A percentile compares a stretch with the other conserved stretches of the same genome.
phyloP scores from a whole-genome alignment of 306 rosid species.

The Glycyrrhiza uralensis region DNA sequence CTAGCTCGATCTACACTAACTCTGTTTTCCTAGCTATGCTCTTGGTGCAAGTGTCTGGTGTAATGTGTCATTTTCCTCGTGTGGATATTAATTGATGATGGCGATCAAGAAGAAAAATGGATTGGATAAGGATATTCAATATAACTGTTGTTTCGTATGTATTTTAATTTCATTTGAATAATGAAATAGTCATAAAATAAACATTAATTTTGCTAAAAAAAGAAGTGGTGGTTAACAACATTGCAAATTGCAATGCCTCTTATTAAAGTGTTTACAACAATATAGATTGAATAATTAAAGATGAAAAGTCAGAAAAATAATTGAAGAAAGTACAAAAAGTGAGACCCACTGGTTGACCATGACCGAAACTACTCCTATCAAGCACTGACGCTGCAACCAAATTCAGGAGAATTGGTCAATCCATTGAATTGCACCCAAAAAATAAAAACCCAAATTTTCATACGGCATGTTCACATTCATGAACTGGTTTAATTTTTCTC shows the following conservation, averaged over 20 bases:
- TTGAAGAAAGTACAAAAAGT: slow-evolving; percentile 1
- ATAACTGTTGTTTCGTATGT: background rate
- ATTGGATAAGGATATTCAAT: background rate
- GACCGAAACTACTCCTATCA: slow-evolving; percentile 15
- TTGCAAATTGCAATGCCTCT: background rate
- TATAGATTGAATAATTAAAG: background rate
- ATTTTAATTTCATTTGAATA: background rate
- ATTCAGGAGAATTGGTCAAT: slow-evolving; percentile 7
- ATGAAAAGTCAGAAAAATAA: background rate
- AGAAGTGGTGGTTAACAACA: too few species aligned
- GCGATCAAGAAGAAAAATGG: background rate
- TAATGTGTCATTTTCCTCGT: background rate
- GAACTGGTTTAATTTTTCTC: background rate
- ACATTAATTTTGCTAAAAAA: background rate
- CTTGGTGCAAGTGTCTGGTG: background rate
- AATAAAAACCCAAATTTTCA: background rate
- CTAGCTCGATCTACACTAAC: too few species aligned
- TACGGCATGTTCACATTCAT: slow-evolving; percentile 36
- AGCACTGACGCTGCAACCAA: background rate
- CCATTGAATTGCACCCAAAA: slow-evolving; percentile 20
- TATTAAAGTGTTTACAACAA: background rate
- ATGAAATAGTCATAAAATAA: background rate
- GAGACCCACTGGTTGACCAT: slow-evolving; percentile 18
- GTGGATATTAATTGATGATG: background rate
- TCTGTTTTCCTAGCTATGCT: too few species aligned